Base-by-base conservation (phyloP, 2,329 filamentous ascomycete species). In the Chaetomiaceae sp. region DNA sequence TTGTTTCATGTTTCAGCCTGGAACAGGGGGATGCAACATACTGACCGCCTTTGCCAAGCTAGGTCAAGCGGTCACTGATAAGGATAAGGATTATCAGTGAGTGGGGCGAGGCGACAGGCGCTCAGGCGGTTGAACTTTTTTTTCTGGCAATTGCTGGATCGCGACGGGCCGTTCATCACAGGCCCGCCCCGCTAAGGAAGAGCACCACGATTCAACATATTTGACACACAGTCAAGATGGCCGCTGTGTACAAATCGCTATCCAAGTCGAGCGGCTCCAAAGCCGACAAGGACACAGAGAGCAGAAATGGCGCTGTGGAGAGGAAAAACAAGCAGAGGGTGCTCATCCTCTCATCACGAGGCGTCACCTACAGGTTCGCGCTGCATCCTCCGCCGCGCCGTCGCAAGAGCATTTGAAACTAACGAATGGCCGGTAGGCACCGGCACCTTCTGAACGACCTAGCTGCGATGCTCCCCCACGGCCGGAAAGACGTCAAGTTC, bases 401-500 rank as follows among this genome's bases (percentile, higher is more conserved):
- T 17, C 14, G 14, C 33, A 20, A 26, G 35, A 7, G 12, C 20
- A 18, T 8, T 19, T 14, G 5, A 30, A 15, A 20, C 38, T 47
- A 33, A 50, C 43, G 39, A n/a, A 12, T 11, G 30, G 15, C 2
- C 17, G 19, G 8, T 58, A 94, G 91, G 67, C 93, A 96, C 67
- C 86, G 93, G 35, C 93, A 98, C 70, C 75, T 98, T 35, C 77
- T 98, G 52, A 87, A 90, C 61, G 93, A 98, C 62, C 75, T 98
- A 38, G 81, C 88, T 48, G 78, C 85, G 24, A 82, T 98, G 67
- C 82, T 98, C 55, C 93, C 93, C 2, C 93, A 98, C 66, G 83
- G 84, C 56, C 83, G 88, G 62, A 95, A 95, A 71, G 93, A 98
- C 65, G 88, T 86, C 58, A 98, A 98, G 69, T 87, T 96, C 56